Conservation (phyloP, 202 grass and related monocot species). For the Zizania palustris region DNA sequence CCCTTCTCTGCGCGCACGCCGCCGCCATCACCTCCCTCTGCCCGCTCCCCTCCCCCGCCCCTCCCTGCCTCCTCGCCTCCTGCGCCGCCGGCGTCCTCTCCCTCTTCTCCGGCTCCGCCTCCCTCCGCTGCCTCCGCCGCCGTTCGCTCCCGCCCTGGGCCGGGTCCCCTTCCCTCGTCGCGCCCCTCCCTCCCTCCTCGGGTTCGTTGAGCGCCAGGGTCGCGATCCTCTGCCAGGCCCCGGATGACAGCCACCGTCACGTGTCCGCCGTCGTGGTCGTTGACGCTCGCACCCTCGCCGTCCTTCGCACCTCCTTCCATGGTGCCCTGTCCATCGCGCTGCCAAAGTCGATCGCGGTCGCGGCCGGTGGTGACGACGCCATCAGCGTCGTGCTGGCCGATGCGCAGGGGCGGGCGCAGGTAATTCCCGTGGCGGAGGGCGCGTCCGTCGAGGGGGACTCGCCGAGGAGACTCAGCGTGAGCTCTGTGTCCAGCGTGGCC, state of each 20-base stretch:
- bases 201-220: conserved; percentile 45
- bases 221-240: conserved; percentile 62
- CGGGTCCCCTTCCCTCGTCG: conserved; percentile 64
- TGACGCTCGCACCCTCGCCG: conserved; percentile 64
- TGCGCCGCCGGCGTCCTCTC: conserved; percentile 77
- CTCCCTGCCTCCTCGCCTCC: conserved; percentile 52
- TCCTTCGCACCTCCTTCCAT: conserved; percentile 76
- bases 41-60: conserved; percentile 30
- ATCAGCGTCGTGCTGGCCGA: conserved; percentile 64
- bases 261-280: conserved; percentile 66
- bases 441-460: conserved; percentile 45
- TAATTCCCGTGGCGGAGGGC: conserved; percentile 48
- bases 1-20: conserved; percentile 75
- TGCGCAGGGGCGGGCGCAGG: conserved; percentile 53
- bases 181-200: conserved; percentile 41
- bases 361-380: conserved; percentile 33
- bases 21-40: conserved; percentile 51
- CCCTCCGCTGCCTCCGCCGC: conserved; percentile 69
- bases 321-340: conserved; percentile 52
- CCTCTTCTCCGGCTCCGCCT: conserved; percentile 56
- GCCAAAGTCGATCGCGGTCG: conserved; percentile 59
- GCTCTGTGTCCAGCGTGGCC: conserved; percentile 49
- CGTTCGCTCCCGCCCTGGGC: conserved; percentile 80
- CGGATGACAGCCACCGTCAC: conserved; percentile 42
- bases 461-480: conserved; percentile 42